phyloP scores from a whole-genome alignment of 768 basidiomycete species.

The Cantharellus cinnabarinus region DNA sequence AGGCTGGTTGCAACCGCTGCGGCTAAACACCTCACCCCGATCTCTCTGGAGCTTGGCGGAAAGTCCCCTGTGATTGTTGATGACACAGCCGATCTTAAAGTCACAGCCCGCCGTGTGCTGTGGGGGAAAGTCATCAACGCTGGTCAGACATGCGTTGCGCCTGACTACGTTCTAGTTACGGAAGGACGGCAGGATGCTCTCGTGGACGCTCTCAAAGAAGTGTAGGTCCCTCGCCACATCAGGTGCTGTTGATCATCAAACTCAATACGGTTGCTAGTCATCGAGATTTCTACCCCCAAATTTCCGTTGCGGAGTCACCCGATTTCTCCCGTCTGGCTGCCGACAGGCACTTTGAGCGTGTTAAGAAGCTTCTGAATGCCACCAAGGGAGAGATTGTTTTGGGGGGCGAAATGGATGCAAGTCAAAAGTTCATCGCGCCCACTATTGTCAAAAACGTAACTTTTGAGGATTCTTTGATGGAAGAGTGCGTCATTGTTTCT shows the following conservation, averaged over 20 bases:
- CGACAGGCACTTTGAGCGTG: slow-evolving; percentile 30
- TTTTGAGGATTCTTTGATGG: slow-evolving; percentile 34
- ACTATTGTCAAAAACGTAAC: slow-evolving; percentile 38
- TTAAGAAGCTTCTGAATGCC: slow-evolving; percentile 28
- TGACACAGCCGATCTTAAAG: slow-evolving; percentile 8
- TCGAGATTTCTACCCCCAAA: slow-evolving; percentile 30
- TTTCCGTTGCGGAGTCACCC: slow-evolving; percentile 11
- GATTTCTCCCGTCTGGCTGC: slow-evolving; percentile 34
- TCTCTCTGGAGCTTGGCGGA: slow-evolving; percentile 26
- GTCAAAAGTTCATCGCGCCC: slow-evolving; percentile 30
- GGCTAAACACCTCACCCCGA: slow-evolving; percentile 31
- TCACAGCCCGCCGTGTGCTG: slow-evolving; percentile 13
- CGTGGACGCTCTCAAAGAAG: slow-evolving; percentile 24
- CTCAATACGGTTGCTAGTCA: slow-evolving; percentile 11
- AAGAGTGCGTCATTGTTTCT: slow-evolving; percentile 11
- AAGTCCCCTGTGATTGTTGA: slow-evolving; percentile 19
- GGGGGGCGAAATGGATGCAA: slow-evolving; percentile 27
- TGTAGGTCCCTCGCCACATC: slow-evolving; percentile 3
- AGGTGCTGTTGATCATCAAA: background rate
- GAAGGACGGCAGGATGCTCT: slow-evolving; percentile 27
- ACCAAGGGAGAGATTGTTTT: slow-evolving; percentile 38
- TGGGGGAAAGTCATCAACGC: slow-evolving; percentile 14
- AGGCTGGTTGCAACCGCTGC: slow-evolving; percentile 32
- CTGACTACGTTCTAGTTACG: slow-evolving; percentile 26
- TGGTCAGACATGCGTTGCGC: slow-evolving; percentile 16